Percentiles rank a stretch among this genome's conserved stretches.
Conservation (phyloP, 2,329 filamentous ascomycete species). For the Xylariaceae sp. region DNA sequence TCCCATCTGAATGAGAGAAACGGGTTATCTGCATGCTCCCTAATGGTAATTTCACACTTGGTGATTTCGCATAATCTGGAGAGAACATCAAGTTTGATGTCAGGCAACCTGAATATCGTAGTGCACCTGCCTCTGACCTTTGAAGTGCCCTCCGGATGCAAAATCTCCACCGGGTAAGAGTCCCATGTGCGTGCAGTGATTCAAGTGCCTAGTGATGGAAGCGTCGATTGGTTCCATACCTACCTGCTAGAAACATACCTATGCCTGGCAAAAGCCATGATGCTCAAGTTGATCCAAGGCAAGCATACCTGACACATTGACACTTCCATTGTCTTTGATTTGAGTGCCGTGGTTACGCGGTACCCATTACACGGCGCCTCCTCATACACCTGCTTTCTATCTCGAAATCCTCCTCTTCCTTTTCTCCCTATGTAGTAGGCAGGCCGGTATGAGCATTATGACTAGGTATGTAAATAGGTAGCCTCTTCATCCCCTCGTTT, state of each 20-base stretch:
- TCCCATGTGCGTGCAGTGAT: no score
- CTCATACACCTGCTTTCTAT: neutral
- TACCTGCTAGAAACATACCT: neutral
- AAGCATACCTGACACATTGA: neutral
- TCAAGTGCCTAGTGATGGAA: neutral
- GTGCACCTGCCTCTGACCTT: neutral
- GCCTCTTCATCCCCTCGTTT: constrained; percentile 29
- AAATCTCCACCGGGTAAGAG: no score
- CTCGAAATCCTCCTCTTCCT: constrained; percentile 1
- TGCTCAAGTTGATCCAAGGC: neutral
- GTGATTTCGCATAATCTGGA: no score
- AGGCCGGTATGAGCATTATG: constrained; percentile 20
- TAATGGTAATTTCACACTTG: no score
- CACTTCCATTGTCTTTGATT: neutral
- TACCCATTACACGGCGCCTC: neutral
- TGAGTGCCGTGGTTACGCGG: neutral
- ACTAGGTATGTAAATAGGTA: constrained; percentile 25
- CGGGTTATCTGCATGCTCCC: no score
- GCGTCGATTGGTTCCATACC: neutral
- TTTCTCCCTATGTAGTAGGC: constrained; percentile 21
- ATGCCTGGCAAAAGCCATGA: neutral
- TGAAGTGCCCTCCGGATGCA: no score
- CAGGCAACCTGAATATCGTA: neutral
- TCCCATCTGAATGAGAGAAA: no score
- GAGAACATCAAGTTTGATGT: neutral